phyloP scores from a whole-genome alignment of 208 protist species.

The Phytomonas serpens region DNA sequence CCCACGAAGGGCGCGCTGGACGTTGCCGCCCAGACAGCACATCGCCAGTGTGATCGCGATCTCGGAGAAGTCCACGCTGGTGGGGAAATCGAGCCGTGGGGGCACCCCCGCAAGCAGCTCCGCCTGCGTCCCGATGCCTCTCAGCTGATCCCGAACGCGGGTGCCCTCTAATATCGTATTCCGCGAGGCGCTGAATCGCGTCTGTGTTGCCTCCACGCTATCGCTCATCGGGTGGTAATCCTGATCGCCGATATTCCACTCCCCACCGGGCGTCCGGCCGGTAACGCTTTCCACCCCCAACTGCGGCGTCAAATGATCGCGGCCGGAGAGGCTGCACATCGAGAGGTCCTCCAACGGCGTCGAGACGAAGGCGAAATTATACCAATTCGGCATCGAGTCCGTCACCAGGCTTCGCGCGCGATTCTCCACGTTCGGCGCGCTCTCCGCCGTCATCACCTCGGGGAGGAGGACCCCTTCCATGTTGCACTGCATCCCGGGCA shows the following conservation, averaged over 20 bases:
- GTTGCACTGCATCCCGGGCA: conserved; percentile 35
- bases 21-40: conserved; percentile 28
- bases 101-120: conserved; percentile 22
- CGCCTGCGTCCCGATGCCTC: not conserved
- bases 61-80: conserved; percentile 43
- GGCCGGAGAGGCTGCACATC: not conserved
- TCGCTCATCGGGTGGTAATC: not conserved
- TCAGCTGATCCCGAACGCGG: not conserved
- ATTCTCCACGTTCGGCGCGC: conserved; percentile 20
- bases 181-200: not conserved
- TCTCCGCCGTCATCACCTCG: conserved; percentile 41
- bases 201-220: too few species aligned
- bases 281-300: not conserved
- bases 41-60: conserved; percentile 45
- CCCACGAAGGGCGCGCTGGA: conserved; percentile 27
- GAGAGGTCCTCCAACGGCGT: not conserved
- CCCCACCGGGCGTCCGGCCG: too few species aligned
- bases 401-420: not conserved
- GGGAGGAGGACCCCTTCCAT: conserved; percentile 71
- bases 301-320: not conserved
- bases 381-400: not conserved
- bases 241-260: not conserved
- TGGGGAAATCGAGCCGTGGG: conserved; percentile 72
- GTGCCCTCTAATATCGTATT: not conserved
- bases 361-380: not conserved